A percentile compares a stretch with the other conserved stretches of the same genome.
Conservation (phyloP, 2,329 filamentous ascomycete genomes). For the Fusarium sp. region DNA sequence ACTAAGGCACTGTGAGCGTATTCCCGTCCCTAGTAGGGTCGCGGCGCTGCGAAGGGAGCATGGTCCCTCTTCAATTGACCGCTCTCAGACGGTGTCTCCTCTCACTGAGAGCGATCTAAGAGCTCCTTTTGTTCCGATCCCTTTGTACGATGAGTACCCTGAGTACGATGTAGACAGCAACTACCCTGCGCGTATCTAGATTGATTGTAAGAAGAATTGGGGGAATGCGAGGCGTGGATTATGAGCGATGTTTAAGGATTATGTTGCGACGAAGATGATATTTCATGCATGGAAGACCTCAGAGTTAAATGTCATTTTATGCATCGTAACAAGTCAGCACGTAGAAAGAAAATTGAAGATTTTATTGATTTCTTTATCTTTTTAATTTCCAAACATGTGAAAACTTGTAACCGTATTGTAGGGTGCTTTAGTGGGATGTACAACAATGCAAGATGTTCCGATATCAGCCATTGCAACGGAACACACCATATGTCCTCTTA, state of each 20-base stretch:
- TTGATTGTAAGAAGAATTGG: neutral
- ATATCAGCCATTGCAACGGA: neutral
- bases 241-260: neutral
- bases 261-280: neutral
- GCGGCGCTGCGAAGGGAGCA: neutral
- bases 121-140: neutral
- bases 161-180: neutral
- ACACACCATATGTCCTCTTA: neutral
- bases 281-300: neutral
- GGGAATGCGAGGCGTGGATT: neutral
- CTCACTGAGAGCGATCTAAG: conserved; percentile 10
- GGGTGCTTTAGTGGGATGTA: neutral
- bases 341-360: neutral
- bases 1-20: neutral
- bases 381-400: neutral
- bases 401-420: neutral
- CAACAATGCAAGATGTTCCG: neutral
- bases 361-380: neutral
- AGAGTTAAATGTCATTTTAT: neutral
- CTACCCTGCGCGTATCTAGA: neutral
- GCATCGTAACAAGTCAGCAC: neutral
- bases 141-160: conserved; percentile 2
- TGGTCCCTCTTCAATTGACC: neutral
- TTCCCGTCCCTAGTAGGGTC: neutral
- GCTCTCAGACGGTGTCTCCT: conserved; percentile 5